Base-by-base conservation (phyloP, 305 asterid genomes). In the Fraxinus velutina region DNA sequence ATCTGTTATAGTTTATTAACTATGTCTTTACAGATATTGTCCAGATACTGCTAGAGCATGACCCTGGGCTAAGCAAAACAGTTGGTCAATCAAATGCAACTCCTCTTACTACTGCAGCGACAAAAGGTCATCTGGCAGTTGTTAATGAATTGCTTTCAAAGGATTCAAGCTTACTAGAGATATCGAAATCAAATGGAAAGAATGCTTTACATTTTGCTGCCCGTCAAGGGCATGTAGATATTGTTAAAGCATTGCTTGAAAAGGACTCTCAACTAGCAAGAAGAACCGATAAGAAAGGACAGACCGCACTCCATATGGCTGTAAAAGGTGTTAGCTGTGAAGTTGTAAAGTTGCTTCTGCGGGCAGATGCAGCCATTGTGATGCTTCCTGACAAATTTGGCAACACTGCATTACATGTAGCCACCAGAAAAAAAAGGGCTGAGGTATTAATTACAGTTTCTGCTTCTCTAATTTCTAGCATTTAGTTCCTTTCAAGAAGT, bases 301-400 rank as follows among this genome's bases (percentile, higher is more conserved):
- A 94, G 83, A 94, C 98, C 50, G 93, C 98, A 39, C 84, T 93
- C 39, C 98, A 92, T 82, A 89, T 94, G 91, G 97, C 95, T 44
- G 98, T 90, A 4, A 94, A 94, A 84, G 98, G 98, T 52, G 87
- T 87, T 37, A 93, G 84, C 60, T 80, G 90, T 83, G 92, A 81
- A n/a, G 97, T 90, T 75, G 98, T 94, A 85, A 88, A 82, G 86
- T 84, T 89, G 82, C 92, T 94, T 81, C 92, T 94, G 19, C 93
- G 84, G 78, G 96, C 97, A 39, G 98, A 93, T 86, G 89, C 97
- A 1, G 92, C 98, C 70, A 91, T 91, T 80, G 97, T 91, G 75
- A 92, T 93, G 96, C 96, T 95, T 10, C 96, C 97, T 0, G 98
- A 92, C 80, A 91, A 90, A 84, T 89, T 87, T 32, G 93, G 97